A percentile compares a stretch with the other conserved stretches of the same genome.
Conservation (phyloP, 2,329 filamentous ascomycete species). For the Xylaria sp. region DNA sequence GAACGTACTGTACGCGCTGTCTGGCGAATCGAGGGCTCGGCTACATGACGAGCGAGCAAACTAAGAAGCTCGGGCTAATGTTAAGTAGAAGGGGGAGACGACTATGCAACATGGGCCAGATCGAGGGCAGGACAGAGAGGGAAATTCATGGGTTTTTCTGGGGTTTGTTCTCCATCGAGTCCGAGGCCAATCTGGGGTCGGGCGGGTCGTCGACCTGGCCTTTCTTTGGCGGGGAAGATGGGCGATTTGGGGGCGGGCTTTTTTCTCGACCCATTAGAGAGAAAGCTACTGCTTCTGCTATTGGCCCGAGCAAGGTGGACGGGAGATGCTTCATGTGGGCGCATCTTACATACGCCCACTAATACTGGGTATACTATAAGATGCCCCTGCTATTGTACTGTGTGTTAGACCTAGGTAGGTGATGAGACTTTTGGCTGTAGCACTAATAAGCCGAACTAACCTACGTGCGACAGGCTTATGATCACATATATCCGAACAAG, state of each 20-base stretch:
- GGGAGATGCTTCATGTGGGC: constrained; percentile 1
- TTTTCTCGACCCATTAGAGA: not conserved
- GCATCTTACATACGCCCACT: not conserved
- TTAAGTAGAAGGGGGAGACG: constrained; percentile 53
- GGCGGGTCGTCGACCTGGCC: constrained; percentile 16
- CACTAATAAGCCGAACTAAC: not conserved
- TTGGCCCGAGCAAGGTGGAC: constrained; percentile 5
- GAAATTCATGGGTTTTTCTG: constrained; percentile 24
- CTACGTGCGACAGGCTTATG: not conserved
- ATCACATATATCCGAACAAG: not conserved
- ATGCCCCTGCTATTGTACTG: not conserved
- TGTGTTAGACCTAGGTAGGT: not conserved
- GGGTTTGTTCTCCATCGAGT: constrained; percentile 17
- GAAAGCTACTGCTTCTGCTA: not conserved
- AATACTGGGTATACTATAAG: not conserved
- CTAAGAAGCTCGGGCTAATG: constrained; percentile 57
- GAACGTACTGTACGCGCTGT: constrained; percentile 2
- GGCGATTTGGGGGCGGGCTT: constrained; percentile 11
- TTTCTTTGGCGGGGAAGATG: not conserved
- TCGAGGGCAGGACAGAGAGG: constrained; percentile 7
- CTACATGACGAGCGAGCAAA: constrained; percentile 46
- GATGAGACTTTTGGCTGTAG: not conserved
- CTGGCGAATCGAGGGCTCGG: constrained; percentile 38
- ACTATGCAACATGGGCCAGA: constrained; percentile 15
- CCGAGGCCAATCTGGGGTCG: constrained; percentile 24